A percentile compares a stretch with the other conserved stretches of the same genome.
Evolutionary conservation across 2,329 filamentous ascomycete species (phyloP).

Genomic region (Diaporthe citrichinensis): DNA sequence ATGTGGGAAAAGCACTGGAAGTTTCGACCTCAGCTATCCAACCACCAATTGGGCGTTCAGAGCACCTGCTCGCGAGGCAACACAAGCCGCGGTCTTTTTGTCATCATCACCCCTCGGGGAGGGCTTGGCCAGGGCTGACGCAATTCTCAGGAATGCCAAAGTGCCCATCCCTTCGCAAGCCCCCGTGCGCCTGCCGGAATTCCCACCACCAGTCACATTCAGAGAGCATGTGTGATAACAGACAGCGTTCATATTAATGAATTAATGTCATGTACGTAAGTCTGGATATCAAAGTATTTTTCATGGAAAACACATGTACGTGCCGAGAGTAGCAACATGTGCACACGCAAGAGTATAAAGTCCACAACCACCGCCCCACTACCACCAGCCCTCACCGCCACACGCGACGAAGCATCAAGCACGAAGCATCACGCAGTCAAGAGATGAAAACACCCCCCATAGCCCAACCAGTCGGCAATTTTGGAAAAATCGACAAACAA

Average conservation of each 20-base stretch:
- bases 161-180: neutral
- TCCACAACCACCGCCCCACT: neutral
- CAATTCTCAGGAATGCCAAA: neutral
- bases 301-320: slow-evolving; percentile 28
- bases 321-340: slow-evolving; percentile 4
- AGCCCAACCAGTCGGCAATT: neutral
- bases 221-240: neutral
- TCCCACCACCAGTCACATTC: neutral
- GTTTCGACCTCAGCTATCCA: neutral
- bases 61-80: neutral
- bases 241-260: slow-evolving; percentile 32
- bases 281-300: slow-evolving; percentile 28
- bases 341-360: slow-evolving; percentile 3
- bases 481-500: neutral
- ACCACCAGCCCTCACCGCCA: neutral
- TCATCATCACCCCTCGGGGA: neutral
- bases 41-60: neutral
- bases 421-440: slow-evolving; percentile 20
- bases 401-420: slow-evolving; percentile 16
- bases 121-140: neutral
- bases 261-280: slow-evolving; percentile 34
- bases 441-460: neutral
- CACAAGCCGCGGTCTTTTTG: neutral
- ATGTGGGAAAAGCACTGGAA: neutral
- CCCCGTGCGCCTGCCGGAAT: too few relatives aligned